A percentile compares a stretch with the other conserved stretches of the same genome.
Evolutionary conservation across 345 rosid species (phyloP).

Genomic region (Dipteronia sinensis): DNA sequence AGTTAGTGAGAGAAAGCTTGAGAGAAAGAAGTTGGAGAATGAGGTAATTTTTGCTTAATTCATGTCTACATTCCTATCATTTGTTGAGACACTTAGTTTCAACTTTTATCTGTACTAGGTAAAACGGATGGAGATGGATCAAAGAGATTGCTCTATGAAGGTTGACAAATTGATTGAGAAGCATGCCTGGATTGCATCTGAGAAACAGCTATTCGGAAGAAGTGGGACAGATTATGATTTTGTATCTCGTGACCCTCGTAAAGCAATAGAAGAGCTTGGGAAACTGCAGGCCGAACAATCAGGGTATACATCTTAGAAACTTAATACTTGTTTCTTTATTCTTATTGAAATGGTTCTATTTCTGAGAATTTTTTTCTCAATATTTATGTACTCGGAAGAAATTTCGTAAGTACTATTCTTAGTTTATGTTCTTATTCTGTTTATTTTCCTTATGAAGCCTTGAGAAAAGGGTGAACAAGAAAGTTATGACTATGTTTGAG

Average conservation of each 20-base stretch:
- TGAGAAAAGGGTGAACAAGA: slow-evolving; percentile 96
- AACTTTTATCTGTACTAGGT: slow-evolving; percentile 40
- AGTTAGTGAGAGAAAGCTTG: slow-evolving; percentile 74
- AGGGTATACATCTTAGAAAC: slow-evolving; percentile 45
- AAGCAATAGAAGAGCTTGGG: slow-evolving; percentile 84
- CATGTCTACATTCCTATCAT: background rate
- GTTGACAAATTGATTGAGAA: slow-evolving; percentile 91
- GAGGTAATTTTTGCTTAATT: slow-evolving; percentile 55
- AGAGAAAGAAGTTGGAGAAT: slow-evolving; percentile 92
- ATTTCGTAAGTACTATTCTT: background rate
- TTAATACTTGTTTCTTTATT: slow-evolving; percentile 1
- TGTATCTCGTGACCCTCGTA: slow-evolving; percentile 61
- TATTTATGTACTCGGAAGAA: background rate
- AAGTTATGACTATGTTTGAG: slow-evolving; percentile 98
- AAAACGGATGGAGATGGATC: slow-evolving; percentile 83
- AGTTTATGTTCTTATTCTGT: slow-evolving; percentile 11
- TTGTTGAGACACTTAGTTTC: slow-evolving; percentile 5
- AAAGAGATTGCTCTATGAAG: slow-evolving; percentile 76
- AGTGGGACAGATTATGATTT: slow-evolving; percentile 97
- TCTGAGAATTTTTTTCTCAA: background rate
- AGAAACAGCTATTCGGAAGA: slow-evolving; percentile 92
- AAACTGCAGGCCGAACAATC: slow-evolving; percentile 87
- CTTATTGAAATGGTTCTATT: background rate
- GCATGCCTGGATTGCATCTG: slow-evolving; percentile 94
- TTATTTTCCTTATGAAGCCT: slow-evolving; percentile 48